Evolutionary conservation across 306 rosid genomes (phyloP), one percentile per base, ranked within the genome.

Genomic region (Trifolium fragiferum): DNA sequence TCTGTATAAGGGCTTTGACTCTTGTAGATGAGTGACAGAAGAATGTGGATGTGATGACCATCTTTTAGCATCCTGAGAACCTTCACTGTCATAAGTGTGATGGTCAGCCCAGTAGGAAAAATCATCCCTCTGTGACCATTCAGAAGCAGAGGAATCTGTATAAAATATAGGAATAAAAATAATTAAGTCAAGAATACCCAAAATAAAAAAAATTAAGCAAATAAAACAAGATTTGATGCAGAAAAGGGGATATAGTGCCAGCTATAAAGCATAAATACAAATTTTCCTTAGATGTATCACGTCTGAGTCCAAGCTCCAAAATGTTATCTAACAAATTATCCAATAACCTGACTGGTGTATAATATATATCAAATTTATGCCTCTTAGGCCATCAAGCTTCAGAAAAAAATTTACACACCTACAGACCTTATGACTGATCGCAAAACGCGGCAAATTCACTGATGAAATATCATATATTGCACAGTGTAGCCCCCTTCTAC

Each of bases 41-140:
- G 88, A 82, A 79, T 87, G 86, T 11, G 91, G 92, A 70, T 89
- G 94, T 2, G 96, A 88, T 47, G 96, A 88, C 94, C 82, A 82
- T 72, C 82, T 67, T 30, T 72, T 77, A 21, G 72, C 73, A 72
- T 77, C 85, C 76, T 77, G 82, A 58, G 76, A 51, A 33, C 79
- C 76, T 72, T 80, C 87, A 59, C 84, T 83, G 20, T 79, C 75
- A 76, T 76, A 83, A 51, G 67, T 18, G 23, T 40, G 86, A 61
- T 71, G 76, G 49, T 83, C 87, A 51, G 44, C 61, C 87, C 79
- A 76, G 77, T 60, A 59, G 60, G 87, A 72, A 81, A 59, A 32
- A 55, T 84, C 85, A 66, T 84, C 88, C 73, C 88, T 84, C 64
- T 74, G 81, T 59, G 88, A 80, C 88, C 83, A 81, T 40, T 84